Evolutionary conservation across 208 protist species (phyloP).

Genomic region (Crithidia fasciculata): DNA sequence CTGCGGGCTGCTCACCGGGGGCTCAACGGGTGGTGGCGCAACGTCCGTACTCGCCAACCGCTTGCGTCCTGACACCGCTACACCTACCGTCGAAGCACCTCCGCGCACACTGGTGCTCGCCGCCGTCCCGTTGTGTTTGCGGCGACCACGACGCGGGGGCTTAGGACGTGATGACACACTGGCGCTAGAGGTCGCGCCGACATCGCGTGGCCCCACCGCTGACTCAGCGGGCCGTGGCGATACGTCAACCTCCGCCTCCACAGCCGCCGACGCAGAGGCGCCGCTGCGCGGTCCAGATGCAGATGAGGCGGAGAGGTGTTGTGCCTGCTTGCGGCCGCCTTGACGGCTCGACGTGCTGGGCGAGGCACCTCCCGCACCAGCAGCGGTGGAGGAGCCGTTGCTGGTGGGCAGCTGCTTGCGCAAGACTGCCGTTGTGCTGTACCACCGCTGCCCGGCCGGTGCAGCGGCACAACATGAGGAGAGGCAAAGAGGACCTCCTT

Average conservation of each 20-base stretch:
- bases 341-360: not conserved
- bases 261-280: not conserved
- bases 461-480: not conserved
- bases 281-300: not conserved
- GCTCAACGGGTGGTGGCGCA: conserved; percentile 12
- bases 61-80: not conserved
- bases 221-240: not conserved
- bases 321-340: conserved; percentile 15
- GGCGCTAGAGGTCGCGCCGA: too few species aligned
- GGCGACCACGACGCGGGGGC: conserved; percentile 2
- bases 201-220: not conserved
- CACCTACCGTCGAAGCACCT: not conserved
- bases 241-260: conserved; percentile 19
- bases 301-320: not conserved
- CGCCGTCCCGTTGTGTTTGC: not conserved
- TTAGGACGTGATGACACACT: not conserved
- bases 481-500: not conserved
- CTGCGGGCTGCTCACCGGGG: not conserved
- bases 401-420: conserved; percentile 34
- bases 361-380: not conserved
- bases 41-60: not conserved
- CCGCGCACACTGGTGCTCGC: not conserved
- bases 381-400: conserved; percentile 7
- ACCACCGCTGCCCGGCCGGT: conserved; percentile 14
- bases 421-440: conserved; percentile 25